Evolutionary conservation across 345 rosid genomes (phyloP), one percentile per base, ranked within the genome.

Genomic region (Dimocarpus longan): DNA sequence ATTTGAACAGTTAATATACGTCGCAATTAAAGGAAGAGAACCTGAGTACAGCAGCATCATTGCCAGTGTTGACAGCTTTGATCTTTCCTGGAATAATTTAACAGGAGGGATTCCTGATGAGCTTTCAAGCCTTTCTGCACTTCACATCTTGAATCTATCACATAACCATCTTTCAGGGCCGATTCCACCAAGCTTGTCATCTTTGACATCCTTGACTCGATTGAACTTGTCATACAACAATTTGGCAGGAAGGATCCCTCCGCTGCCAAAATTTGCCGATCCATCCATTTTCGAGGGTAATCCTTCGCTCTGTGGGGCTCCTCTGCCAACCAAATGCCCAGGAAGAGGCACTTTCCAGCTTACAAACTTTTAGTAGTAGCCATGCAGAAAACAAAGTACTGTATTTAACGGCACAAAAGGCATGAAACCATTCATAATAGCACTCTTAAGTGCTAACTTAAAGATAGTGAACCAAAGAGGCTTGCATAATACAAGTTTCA

Each of bases 221-320:
- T 66, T 92, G 69, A 84, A 89, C 77, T 82, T 90, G 77, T 90
- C 91, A 0, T 84, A n/a, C 80, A 90, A 87, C 81, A 79, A 82
- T 57, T 70, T 88, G n/a, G 76, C 81, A 10, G 93, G 93, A 32
- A 78, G 77, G 6, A 89, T 90, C 46, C 96, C 91, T 1, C 68
- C 74, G 26, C 76, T 73, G 15, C 83, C 69, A 5, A 84, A 74
- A 67, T 88, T 88, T 66, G 52, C 83, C 13, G 87, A 88, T 76
- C 81, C 85, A 7, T 84, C 88, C 67, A 81, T 85, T 75, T 86
- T 82, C 72, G 80, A 76, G 2, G 91, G 85, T 70, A 88, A 88
- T 70, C 85, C 73, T 21, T 83, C 78, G 46, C 84, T 88, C 6
- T 88, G 91, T 28, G 91, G 91, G 56, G 79, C 77, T 78, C 89